Percentiles rank a stretch among this genome's conserved stretches.
These are phyloP conservation scores for Xylaria castorea DNA, from an alignment of 495 filamentous ascomycete genomes.

Conservation along the genomic window DNA sequence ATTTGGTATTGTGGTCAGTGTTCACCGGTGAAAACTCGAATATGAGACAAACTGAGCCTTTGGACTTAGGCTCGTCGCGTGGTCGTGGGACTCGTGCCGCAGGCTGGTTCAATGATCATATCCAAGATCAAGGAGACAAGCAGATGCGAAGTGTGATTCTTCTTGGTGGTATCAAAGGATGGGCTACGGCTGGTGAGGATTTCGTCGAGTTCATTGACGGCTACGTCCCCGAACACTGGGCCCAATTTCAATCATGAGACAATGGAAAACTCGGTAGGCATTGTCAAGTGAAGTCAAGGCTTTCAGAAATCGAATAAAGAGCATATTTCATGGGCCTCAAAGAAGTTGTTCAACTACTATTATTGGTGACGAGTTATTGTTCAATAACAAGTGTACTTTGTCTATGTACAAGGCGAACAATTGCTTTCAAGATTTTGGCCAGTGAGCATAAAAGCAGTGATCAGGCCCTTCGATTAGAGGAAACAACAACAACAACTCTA, in stretches of 20 bases:
- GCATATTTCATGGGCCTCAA: neutral
- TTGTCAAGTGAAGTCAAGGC: neutral
- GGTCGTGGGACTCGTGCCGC: slow-evolving; percentile 69
- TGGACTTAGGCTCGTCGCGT: slow-evolving; percentile 62
- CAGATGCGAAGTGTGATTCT: slow-evolving; percentile 63
- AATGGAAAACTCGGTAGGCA: neutral
- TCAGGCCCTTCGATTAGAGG: neutral
- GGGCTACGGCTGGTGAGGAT: slow-evolving; percentile 63
- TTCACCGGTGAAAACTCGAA: neutral
- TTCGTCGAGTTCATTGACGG: slow-evolving; percentile 64
- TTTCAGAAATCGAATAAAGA: slow-evolving; percentile 1
- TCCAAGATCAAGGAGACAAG: slow-evolving; percentile 52
- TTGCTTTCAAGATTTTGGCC: neutral
- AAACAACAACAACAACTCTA: neutral
- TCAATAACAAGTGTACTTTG: neutral
- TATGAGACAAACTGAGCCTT: slow-evolving; percentile 4
- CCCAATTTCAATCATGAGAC: slow-evolving; percentile 13
- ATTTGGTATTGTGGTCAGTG: slow-evolving; percentile 74
- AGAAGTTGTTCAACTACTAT: neutral
- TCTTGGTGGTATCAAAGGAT: slow-evolving; percentile 68
- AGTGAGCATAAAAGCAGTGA: neutral
- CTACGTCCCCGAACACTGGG: slow-evolving; percentile 62
- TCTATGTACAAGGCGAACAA: neutral
- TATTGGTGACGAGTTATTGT: neutral
- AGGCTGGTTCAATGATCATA: slow-evolving; percentile 70